These are phyloP conservation scores for Lactarius evosmus DNA, from an alignment of 768 basidiomycete species.

Conservation along the genomic window DNA sequence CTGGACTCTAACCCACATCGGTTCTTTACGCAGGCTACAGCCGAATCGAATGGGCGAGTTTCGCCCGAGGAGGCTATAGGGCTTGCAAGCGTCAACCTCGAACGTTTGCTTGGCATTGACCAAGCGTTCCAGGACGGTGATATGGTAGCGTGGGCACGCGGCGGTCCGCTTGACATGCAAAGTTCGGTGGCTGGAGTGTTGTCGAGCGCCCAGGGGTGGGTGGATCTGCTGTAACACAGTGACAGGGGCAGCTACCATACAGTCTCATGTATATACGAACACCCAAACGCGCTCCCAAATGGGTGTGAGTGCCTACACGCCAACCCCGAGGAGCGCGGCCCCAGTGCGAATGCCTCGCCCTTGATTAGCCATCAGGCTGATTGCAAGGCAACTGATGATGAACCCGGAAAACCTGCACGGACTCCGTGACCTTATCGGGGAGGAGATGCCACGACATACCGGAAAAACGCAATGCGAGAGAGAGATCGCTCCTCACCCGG, in stretches of 20 bases:
- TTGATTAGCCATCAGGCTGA: conserved; percentile 70
- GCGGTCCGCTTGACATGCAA: conserved; percentile 36
- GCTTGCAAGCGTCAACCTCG: conserved; percentile 43
- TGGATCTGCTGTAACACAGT: conserved; percentile 31
- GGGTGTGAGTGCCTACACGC: conserved; percentile 30
- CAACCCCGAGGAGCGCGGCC: conserved; percentile 67
- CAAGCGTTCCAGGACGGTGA: conserved; percentile 28
- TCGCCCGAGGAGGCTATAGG: conserved; percentile 37
- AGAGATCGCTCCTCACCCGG: conserved; percentile 79
- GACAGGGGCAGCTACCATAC: not conserved
- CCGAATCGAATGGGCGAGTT: conserved; percentile 41
- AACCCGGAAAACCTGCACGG: conserved; percentile 71
- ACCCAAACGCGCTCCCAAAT: not conserved
- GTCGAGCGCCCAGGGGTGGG: conserved; percentile 32
- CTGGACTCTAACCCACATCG: not conserved
- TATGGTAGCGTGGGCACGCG: conserved; percentile 37
- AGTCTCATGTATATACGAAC: conserved; percentile 2
- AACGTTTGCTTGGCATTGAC: conserved; percentile 40
- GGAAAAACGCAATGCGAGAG: conserved; percentile 83
- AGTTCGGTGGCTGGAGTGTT: conserved; percentile 38
- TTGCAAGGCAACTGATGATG: conserved; percentile 74
- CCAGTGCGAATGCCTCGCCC: conserved; percentile 64
- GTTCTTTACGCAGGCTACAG: conserved; percentile 36
- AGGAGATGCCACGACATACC: conserved; percentile 42
- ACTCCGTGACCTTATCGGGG: not conserved